Percentiles rank a stretch among this genome's conserved stretches.
These are phyloP conservation scores for Panaeolus cyanescens DNA, from an alignment of 768 basidiomycete species.

Conservation along the genomic window DNA sequence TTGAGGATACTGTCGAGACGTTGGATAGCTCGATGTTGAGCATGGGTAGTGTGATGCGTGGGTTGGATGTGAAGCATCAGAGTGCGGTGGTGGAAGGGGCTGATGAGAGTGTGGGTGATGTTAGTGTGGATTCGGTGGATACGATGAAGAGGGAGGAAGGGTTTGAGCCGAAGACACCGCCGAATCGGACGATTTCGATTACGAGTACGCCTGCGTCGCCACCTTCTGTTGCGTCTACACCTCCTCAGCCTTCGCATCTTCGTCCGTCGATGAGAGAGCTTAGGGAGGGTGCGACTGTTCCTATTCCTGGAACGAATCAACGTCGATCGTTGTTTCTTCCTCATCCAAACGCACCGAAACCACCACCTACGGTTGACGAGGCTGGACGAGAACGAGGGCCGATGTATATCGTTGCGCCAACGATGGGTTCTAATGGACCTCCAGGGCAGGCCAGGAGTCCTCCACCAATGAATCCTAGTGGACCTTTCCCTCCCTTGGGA, in stretches of 20 bases:
- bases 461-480: background rate
- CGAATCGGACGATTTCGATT: constrained; percentile 5
- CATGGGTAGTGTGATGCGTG: background rate
- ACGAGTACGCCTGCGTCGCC: constrained; percentile 15
- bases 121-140: background rate
- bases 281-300: constrained; percentile 26
- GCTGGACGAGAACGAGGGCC: constrained; percentile 40
- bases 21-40: constrained; percentile 9
- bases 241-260: constrained; percentile 17
- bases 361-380: constrained; percentile 20
- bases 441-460: background rate
- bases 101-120: background rate
- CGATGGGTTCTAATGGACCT: background rate
- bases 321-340: constrained; percentile 44
- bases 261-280: constrained; percentile 34
- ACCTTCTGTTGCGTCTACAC: constrained; percentile 8
- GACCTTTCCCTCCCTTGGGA: background rate
- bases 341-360: constrained; percentile 48
- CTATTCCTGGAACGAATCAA: constrained; percentile 28
- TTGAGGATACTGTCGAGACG: constrained; percentile 14
- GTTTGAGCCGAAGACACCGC: background rate
- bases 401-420: constrained; percentile 48
- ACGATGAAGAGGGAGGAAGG: background rate
- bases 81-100: background rate
- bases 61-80: background rate